Conservation (phyloP, 1,139 yeast genomes). For the Chernovozyma sophiae-reginae region DNA sequence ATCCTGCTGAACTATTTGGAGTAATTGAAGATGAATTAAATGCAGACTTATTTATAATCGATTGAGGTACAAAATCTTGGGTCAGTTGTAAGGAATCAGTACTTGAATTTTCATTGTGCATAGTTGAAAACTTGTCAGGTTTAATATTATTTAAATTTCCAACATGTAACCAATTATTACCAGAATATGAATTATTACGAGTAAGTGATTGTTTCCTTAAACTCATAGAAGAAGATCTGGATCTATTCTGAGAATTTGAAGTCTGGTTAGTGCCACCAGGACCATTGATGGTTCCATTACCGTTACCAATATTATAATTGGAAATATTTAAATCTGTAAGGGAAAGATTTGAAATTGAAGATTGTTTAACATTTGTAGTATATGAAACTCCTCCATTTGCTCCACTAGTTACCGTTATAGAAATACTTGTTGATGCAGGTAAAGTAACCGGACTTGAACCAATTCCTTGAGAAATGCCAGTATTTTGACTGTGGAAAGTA, state of each 20-base stretch:
- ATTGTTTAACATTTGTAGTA: slow-evolving; percentile 19
- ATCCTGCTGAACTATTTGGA: slow-evolving; percentile 10
- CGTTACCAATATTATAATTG: slow-evolving; percentile 20
- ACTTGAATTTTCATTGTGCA: slow-evolving; percentile 26
- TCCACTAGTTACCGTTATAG: slow-evolving; percentile 13
- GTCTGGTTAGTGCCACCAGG: background rate
- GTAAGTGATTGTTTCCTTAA: slow-evolving; percentile 45
- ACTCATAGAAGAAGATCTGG: slow-evolving; percentile 25
- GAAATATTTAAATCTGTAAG: slow-evolving; percentile 38
- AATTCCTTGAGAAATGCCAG: background rate
- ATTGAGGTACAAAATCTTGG: slow-evolving; percentile 44
- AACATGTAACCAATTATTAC: slow-evolving; percentile 43
- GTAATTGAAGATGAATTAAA: slow-evolving; percentile 6
- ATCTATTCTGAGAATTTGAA: slow-evolving; percentile 8
- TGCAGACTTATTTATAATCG: slow-evolving; percentile 33
- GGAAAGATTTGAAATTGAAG: slow-evolving; percentile 40
- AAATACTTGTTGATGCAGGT: slow-evolving; percentile 28
- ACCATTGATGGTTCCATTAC: slow-evolving; percentile 6
- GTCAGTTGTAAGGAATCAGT: slow-evolving; percentile 44
- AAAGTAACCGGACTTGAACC: slow-evolving; percentile 10
- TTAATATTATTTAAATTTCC: slow-evolving; percentile 40
- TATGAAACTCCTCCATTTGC: slow-evolving; percentile 4
- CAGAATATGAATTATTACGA: slow-evolving; percentile 36
- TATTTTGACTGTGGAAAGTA: slow-evolving; percentile 16
- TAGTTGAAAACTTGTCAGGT: slow-evolving; percentile 13